Evolutionary conservation across 257 asterid species (phyloP).

Genomic region (Solanum sejunctum): DNA sequence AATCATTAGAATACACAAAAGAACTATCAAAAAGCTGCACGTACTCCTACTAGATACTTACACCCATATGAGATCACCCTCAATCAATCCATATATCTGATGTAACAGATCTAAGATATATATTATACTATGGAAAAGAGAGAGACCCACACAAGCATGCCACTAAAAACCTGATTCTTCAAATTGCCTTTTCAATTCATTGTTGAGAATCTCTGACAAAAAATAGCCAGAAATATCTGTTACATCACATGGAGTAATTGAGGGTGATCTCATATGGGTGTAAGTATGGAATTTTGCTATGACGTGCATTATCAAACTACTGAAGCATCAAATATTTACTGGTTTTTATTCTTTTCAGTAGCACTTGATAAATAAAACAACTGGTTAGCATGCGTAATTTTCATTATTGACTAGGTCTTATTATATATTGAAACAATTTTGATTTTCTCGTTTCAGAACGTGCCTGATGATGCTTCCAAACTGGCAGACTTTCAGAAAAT

Average conservation of each 20-base stretch:
- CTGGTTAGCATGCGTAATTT: background rate
- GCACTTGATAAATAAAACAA: background rate
- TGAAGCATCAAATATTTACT: background rate
- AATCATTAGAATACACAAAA: background rate
- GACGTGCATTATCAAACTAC: background rate
- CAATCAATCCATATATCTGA: background rate
- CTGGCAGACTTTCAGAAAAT: constrained; percentile 80
- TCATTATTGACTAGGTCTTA: background rate
- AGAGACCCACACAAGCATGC: background rate
- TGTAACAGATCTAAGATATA: background rate
- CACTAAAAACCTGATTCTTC: background rate
- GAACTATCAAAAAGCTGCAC: background rate
- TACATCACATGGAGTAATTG: too few species aligned
- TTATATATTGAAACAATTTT: background rate
- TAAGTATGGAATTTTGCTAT: too few species aligned
- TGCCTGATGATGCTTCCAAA: constrained; percentile 95
- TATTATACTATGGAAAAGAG: background rate
- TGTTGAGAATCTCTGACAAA: background rate
- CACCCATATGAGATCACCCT: background rate
- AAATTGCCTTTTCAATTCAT: background rate
- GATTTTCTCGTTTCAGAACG: constrained; percentile 42
- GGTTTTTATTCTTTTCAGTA: background rate
- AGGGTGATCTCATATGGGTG: too few species aligned
- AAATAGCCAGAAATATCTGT: background rate
- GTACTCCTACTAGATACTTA: background rate